Conservation (phyloP, 306 rosid genomes). For the Mucuna pruriens region DNA sequence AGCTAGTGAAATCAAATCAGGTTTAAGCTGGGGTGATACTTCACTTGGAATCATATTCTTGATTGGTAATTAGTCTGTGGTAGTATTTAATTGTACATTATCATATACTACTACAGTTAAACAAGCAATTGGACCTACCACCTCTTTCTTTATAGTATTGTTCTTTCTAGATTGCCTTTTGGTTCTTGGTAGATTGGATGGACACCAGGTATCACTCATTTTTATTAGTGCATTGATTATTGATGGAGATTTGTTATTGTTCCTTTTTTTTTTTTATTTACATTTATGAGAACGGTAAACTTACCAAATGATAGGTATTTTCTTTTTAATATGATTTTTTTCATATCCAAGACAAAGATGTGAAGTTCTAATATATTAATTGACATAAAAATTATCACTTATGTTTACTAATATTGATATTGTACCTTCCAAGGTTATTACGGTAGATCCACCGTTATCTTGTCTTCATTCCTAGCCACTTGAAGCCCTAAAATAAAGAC, state of each 20-base stretch:
- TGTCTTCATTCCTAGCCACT: too few species aligned
- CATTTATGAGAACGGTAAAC: too few species aligned
- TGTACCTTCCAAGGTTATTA: too few species aligned
- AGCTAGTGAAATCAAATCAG: not conserved
- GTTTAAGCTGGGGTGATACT: constrained; percentile 19
- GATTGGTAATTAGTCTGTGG: constrained; percentile 12
- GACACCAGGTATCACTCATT: not conserved
- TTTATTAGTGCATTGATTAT: not conserved
- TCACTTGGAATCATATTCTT: constrained; percentile 29
- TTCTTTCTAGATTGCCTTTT: not conserved
- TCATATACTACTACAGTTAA: constrained; percentile 21
- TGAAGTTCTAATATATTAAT: too few species aligned
- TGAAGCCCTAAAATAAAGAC: too few species aligned
- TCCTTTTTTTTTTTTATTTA: too few species aligned
- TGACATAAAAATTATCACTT: too few species aligned
- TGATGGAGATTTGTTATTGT: not conserved
- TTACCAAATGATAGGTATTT: too few species aligned
- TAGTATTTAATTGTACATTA: constrained; percentile 41
- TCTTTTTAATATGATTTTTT: too few species aligned
- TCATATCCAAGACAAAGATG: too few species aligned
- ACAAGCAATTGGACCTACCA: not conserved
- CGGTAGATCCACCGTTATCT: too few species aligned
- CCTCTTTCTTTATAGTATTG: not conserved
- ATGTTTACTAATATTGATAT: too few species aligned
- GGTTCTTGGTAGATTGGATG: not conserved